Evolutionary conservation across 176 grass and related monocot genomes (phyloP).

Genomic region (Oryza meridionalis): DNA sequence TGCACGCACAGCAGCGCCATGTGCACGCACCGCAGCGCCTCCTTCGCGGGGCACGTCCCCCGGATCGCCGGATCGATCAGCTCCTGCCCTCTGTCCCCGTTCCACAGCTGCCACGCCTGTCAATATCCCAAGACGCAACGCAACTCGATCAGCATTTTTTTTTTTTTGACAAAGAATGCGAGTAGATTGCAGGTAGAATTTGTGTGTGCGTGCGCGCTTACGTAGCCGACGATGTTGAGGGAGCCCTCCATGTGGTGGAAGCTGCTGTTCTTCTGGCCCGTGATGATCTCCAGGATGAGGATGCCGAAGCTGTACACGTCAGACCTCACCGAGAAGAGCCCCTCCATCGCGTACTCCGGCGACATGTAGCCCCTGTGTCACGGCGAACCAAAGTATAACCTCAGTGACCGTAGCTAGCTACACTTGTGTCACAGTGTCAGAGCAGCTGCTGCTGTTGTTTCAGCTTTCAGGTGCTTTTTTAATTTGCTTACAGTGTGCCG

Average conservation of each 20-base stretch:
- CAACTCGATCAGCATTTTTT: too few species aligned
- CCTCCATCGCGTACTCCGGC: slow-evolving; percentile 75
- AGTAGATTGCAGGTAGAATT: too few species aligned
- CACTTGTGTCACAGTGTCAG: too few species aligned
- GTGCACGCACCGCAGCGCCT: slow-evolving; percentile 58
- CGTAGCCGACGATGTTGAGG: slow-evolving; percentile 58
- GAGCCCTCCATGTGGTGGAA: slow-evolving; percentile 54
- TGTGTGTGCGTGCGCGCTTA: slow-evolving; percentile 2
- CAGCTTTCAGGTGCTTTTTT: background rate
- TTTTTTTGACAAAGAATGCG: too few species aligned
- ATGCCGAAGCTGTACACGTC: slow-evolving; percentile 88
- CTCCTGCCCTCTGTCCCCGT: slow-evolving; percentile 41
- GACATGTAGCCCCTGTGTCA: slow-evolving; percentile 66
- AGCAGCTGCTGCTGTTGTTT: too few species aligned
- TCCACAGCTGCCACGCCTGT: slow-evolving; percentile 86
- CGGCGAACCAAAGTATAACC: background rate
- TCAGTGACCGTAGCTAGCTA: background rate
- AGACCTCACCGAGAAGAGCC: slow-evolving; percentile 64
- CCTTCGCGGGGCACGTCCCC: slow-evolving; percentile 21
- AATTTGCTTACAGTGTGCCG: slow-evolving; percentile 58
- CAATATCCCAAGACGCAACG: too few species aligned
- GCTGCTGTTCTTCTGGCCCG: slow-evolving; percentile 58
- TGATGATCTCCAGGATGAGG: slow-evolving; percentile 59
- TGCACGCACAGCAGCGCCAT: slow-evolving; percentile 85
- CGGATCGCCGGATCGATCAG: slow-evolving; percentile 64